Conservation (phyloP, 495 filamentous ascomycete genomes). For the Trypethelium eluteriae region DNA sequence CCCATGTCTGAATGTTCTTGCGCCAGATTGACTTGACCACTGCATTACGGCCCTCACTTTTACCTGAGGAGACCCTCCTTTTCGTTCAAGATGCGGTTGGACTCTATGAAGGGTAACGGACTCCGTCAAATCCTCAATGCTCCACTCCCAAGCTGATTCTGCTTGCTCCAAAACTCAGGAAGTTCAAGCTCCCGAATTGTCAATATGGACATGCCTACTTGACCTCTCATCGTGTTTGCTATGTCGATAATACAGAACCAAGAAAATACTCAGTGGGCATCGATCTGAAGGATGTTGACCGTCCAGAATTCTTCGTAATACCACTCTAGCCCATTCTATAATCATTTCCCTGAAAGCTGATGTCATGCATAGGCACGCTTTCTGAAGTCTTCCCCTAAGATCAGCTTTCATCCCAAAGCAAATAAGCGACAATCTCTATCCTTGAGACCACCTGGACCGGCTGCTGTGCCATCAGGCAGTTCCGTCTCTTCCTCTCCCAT, state of each 20-base stretch:
- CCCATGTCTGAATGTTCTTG: conserved; percentile 82
- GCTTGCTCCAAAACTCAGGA: conserved; percentile 46
- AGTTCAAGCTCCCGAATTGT: conserved; percentile 87
- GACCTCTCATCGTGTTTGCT: conserved; percentile 90
- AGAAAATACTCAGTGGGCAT: conserved; percentile 77
- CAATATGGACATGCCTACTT: conserved; percentile 95
- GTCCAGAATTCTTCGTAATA: conserved; percentile 79
- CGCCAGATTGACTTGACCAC: conserved; percentile 90
- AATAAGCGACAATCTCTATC: conserved; percentile 49
- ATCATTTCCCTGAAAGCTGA: conserved; percentile 16
- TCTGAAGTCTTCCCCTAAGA: conserved; percentile 88
- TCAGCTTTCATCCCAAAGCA: conserved; percentile 75
- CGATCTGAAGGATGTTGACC: conserved; percentile 83
- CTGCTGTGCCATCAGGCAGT: conserved; percentile 30
- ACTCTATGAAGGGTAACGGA: conserved; percentile 85
- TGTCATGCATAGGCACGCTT: conserved; percentile 64
- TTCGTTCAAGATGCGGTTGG: conserved; percentile 97
- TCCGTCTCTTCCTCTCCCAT: conserved; percentile 27
- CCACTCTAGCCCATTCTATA: conserved; percentile 10
- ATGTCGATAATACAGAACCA: conserved; percentile 83
- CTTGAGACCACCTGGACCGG: conserved; percentile 32
- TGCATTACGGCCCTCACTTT: conserved; percentile 80
- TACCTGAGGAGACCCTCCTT: conserved; percentile 81
- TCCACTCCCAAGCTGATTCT: conserved; percentile 11
- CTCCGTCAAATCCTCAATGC: conserved; percentile 5